phyloP scores from a whole-genome alignment of 2,329 filamentous ascomycete species.

The Tolypocladium guangdongense region DNA sequence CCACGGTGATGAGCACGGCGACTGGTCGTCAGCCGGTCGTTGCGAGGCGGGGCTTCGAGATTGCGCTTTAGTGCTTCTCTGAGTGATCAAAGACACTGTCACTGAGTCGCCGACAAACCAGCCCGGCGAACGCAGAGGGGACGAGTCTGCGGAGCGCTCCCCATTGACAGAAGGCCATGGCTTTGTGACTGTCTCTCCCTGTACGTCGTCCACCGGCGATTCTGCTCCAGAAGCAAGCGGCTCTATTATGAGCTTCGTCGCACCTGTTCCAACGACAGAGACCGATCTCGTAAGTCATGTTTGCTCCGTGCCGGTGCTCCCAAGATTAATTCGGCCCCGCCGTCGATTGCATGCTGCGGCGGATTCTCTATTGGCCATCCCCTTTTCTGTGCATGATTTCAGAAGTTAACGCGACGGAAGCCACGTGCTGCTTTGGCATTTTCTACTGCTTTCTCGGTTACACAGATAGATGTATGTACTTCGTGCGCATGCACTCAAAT shows the following conservation, averaged over 20 bases:
- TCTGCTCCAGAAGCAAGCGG: too few species aligned
- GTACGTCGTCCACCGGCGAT: too few species aligned
- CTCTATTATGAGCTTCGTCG: too few species aligned
- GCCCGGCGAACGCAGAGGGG: neutral
- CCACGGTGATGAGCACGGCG: neutral
- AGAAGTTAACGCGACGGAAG: neutral
- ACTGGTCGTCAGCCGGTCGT: neutral
- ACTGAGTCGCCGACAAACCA: neutral
- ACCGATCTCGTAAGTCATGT: constrained; percentile 1
- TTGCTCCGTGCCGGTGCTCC: neutral
- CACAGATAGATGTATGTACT: neutral
- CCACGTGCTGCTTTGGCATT: neutral
- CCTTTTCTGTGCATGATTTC: neutral
- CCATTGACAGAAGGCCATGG: too few species aligned
- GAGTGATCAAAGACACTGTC: neutral
- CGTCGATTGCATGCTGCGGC: neutral
- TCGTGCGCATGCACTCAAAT: neutral
- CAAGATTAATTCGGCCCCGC: neutral
- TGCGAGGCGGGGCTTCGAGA: neutral
- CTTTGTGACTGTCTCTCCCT: neutral
- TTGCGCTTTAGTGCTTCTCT: neutral
- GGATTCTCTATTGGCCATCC: neutral
- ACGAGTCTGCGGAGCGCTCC: neutral
- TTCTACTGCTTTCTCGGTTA: neutral
- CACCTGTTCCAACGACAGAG: neutral